These are phyloP conservation scores for Raddia distichophylla DNA, from an alignment of 176 grass and related monocot species.

Conservation along the genomic window DNA sequence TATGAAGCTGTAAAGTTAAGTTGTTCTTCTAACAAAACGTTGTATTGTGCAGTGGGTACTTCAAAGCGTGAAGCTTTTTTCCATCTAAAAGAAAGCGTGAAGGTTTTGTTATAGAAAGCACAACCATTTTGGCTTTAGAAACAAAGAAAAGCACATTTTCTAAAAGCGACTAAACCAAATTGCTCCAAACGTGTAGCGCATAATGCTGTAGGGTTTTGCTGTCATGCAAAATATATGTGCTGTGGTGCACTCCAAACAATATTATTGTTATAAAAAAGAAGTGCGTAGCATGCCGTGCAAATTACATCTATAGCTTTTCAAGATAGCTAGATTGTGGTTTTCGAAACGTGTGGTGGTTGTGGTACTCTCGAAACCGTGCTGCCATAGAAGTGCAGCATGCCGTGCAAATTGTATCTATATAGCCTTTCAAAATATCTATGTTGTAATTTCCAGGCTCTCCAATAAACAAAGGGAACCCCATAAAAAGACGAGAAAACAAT, in stretches of 20 bases:
- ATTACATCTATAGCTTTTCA: neutral
- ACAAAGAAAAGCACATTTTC: neutral
- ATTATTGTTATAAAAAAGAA: neutral
- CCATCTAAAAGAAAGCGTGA: neutral
- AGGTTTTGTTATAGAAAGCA: neutral
- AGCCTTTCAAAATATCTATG: too few species aligned
- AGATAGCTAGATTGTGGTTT: neutral
- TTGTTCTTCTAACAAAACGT: neutral
- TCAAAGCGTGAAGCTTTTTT: neutral
- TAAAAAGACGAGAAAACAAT: neutral
- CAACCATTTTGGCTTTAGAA: neutral
- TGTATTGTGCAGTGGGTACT: neutral
- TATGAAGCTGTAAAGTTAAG: neutral
- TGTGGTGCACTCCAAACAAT: neutral
- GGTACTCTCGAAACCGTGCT: too few species aligned
- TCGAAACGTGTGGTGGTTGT: neutral
- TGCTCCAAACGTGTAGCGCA: neutral
- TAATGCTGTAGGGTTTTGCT: neutral
- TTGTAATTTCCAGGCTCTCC: too few species aligned
- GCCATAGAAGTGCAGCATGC: too few species aligned
- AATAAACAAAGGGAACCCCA: too few species aligned
- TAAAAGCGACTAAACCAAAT: neutral
- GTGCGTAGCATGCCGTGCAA: neutral
- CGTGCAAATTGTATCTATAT: too few species aligned
- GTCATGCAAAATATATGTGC: neutral